Percentiles rank a stretch among this genome's conserved stretches.
These are phyloP conservation scores for Lichenothelia convexa DNA, from an alignment of 495 filamentous ascomycete species.

Conservation along the genomic window DNA sequence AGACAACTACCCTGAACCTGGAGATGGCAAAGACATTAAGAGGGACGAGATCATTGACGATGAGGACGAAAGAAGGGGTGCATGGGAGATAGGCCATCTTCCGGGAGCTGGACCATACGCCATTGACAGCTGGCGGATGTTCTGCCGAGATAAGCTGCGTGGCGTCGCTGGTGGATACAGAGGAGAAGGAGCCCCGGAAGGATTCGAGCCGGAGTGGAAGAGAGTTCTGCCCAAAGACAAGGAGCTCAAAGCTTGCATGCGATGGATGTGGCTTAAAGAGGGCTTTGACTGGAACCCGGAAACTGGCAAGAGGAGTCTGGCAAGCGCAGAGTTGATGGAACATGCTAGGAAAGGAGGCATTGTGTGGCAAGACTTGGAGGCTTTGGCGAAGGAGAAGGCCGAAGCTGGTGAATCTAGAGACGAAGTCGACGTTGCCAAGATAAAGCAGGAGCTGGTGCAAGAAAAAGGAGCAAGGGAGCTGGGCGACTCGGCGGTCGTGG, in stretches of 20 bases:
- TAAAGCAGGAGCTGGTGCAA: too few species aligned
- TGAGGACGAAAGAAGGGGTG: slow-evolving; percentile 22
- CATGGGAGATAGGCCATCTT: slow-evolving; percentile 77
- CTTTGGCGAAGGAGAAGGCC: neutral
- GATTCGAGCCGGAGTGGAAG: slow-evolving; percentile 56
- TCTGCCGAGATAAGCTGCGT: slow-evolving; percentile 65
- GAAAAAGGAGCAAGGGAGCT: too few species aligned
- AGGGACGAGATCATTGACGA: slow-evolving; percentile 25
- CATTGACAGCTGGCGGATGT: slow-evolving; percentile 84
- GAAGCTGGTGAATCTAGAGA: too few species aligned
- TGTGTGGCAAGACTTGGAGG: slow-evolving; percentile 1
- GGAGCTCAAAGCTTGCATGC: slow-evolving; percentile 67
- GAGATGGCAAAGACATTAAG: slow-evolving; percentile 37
- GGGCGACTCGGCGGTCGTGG: too few species aligned
- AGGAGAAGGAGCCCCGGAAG: slow-evolving; percentile 22
- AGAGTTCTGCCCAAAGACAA: slow-evolving; percentile 71
- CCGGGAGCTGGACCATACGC: slow-evolving; percentile 74
- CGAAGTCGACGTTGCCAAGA: too few species aligned
- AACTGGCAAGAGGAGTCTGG: slow-evolving; percentile 40
- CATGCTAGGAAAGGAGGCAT: slow-evolving; percentile 6
- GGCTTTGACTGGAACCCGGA: slow-evolving; percentile 65
- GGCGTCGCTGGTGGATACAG: slow-evolving; percentile 42
- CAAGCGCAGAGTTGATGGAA: slow-evolving; percentile 11
- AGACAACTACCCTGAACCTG: slow-evolving; percentile 43
- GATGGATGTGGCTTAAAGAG: slow-evolving; percentile 83